Conservation (phyloP, 805 yeast genomes). For the Kodamaea leandrae region DNA sequence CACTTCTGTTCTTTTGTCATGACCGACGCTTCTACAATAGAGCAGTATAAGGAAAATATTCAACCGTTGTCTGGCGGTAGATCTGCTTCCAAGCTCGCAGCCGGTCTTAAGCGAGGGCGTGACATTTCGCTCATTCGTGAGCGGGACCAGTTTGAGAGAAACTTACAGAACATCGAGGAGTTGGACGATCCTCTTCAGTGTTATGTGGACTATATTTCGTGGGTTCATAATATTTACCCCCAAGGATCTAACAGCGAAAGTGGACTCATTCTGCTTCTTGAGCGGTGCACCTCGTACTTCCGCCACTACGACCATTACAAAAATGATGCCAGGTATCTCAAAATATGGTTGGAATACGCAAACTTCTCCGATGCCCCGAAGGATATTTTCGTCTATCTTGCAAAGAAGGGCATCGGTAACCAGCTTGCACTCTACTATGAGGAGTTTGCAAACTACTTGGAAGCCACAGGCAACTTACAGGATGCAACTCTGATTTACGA, state of each 20-base stretch:
- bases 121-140: constrained; percentile 26
- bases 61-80: constrained; percentile 66
- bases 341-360: constrained; percentile 79
- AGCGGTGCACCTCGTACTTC: constrained; percentile 68
- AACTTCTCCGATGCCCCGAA: constrained; percentile 65
- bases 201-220: constrained; percentile 68
- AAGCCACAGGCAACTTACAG: constrained; percentile 40
- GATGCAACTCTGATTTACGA: constrained; percentile 62
- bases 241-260: constrained; percentile 61
- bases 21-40: constrained; percentile 23
- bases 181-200: constrained; percentile 82
- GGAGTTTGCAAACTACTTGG: constrained; percentile 67
- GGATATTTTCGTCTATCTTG: constrained; percentile 68
- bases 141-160: constrained; percentile 48
- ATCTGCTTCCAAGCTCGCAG: constrained; percentile 56
- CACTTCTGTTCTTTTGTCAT: not conserved
- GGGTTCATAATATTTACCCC: constrained; percentile 65
- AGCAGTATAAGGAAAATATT: constrained; percentile 71
- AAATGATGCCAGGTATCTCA: constrained; percentile 78
- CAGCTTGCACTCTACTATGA: constrained; percentile 72
- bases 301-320: constrained; percentile 64
- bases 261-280: constrained; percentile 63
- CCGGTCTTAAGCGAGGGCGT: constrained; percentile 30
- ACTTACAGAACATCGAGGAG: constrained; percentile 52
- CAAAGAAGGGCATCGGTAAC: constrained; percentile 67